These are phyloP conservation scores for Linderina pennispora DNA, from an alignment of 192 early-diverging fungal genomes.

Conservation along the genomic window DNA sequence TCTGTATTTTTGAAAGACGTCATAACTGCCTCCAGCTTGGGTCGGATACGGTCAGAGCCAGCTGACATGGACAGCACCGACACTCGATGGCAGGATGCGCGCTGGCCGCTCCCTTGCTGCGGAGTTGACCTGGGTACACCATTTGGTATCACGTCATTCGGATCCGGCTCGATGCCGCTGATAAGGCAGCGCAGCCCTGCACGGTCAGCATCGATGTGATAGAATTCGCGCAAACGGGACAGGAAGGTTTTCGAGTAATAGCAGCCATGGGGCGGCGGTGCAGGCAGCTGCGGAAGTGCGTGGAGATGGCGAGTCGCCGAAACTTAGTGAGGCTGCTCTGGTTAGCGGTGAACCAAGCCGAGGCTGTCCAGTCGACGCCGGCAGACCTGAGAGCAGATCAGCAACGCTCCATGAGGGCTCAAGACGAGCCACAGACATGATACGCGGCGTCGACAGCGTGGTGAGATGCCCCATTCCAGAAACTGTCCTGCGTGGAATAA, in stretches of 20 bases:
- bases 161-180: neutral
- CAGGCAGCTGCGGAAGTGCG: neutral
- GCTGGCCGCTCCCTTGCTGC: neutral
- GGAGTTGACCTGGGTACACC: constrained; percentile 5
- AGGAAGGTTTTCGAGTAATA: constrained; percentile 34
- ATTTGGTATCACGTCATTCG: constrained; percentile 21
- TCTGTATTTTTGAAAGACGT: constrained; percentile 27
- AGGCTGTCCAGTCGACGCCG: constrained; percentile 1
- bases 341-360: constrained; percentile 10
- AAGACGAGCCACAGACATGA: constrained; percentile 4
- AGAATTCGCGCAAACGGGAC: constrained; percentile 16
- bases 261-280: neutral
- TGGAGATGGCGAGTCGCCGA: neutral
- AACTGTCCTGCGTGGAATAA: constrained; percentile 32
- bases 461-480: constrained; percentile 1
- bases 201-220: constrained; percentile 18
- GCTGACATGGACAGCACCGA: constrained; percentile 22
- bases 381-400: constrained; percentile 14
- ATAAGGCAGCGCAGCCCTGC: constrained; percentile 8
- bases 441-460: constrained; percentile 6
- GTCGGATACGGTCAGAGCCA: constrained; percentile 16
- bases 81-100: constrained; percentile 3
- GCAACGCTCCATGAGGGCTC: constrained; percentile 12
- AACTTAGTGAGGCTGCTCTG: constrained; percentile 4
- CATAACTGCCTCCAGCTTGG: constrained; percentile 33